phyloP scores from a whole-genome alignment of 352 stramenopile genomes.

The Pythium rishiriense region DNA sequence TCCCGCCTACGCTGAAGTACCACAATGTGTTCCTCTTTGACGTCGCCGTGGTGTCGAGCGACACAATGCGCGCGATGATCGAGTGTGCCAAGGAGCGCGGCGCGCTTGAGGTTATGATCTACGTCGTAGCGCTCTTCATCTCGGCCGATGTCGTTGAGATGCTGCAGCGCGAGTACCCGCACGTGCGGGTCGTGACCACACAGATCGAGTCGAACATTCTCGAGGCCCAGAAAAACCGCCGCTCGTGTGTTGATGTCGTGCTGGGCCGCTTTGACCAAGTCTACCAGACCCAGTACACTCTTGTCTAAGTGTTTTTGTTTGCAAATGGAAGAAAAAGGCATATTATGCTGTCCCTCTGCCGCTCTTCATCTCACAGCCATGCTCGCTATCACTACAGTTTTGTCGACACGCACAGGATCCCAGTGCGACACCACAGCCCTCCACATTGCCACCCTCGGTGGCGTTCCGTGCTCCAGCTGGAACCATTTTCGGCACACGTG shows the following conservation, averaged over 20 bases:
- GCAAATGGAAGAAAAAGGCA: background rate
- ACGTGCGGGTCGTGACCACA: constrained; percentile 33
- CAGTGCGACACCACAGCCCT: background rate
- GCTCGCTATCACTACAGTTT: background rate
- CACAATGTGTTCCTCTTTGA: constrained; percentile 64
- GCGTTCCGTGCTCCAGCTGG: too few relatives aligned
- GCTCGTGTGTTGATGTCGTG: constrained; percentile 27
- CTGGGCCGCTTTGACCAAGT: constrained; percentile 28
- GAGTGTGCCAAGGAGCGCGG: constrained; percentile 38
- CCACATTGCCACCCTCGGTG: too few relatives aligned
- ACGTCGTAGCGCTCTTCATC: constrained; percentile 46
- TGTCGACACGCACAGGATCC: background rate
- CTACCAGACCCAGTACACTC: constrained; percentile 26
- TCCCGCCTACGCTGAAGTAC: constrained; percentile 44
- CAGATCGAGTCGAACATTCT: constrained; percentile 27
- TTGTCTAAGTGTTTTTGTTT: constrained; percentile 10
- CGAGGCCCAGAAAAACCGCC: constrained; percentile 18
- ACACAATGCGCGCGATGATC: constrained; percentile 40
- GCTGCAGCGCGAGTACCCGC: constrained; percentile 35
- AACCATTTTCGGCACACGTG: too few relatives aligned
- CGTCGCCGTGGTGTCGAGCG: constrained; percentile 32
- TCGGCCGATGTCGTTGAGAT: constrained; percentile 35
- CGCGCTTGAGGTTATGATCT: constrained; percentile 52
- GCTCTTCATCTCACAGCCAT: too few relatives aligned
- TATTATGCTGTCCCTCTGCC: background rate